Evolutionary conservation across 192 early-diverging fungal species (phyloP), one percentile per base, ranked within the genome.

Genomic region (Piromyces finnis): DNA sequence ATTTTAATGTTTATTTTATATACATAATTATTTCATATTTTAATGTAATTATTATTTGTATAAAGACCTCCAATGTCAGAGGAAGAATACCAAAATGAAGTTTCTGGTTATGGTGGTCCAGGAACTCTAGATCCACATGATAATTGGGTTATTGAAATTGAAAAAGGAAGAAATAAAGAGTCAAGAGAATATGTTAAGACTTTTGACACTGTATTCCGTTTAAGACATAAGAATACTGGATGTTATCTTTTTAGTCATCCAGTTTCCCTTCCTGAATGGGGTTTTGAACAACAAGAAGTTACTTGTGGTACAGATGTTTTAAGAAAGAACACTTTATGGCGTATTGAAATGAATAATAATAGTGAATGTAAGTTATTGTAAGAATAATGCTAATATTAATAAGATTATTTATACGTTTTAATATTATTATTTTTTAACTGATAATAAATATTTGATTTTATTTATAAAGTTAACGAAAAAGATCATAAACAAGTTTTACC

Each of bases 341-440:
- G 17, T 51, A 51, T 51, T 51, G 41, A 81, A 30, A 59, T 80
- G 5, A 84, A 84, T 82, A 78, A 27, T n/a, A 87, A 90, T 78
- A 90, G 92, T 68, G 87, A 93, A 82, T 99, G 98, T 96, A 98
- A 97, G 86, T 83, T 98, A 79, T 96, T 98, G 86, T 84, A 87
- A 79, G 92, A 99, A 82, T 84, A 84, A 83, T 93, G 97, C 83
- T 86, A 89, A 0, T 88, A 87, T 80, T 86, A 92, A 94, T 86
- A 85, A 83, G 81, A 39, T 13, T 39, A 39, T 12, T 13, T 39
- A 39, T 39, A 12, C 16, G 1, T 13, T 39, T 13, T 39, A 39
- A 12, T 15, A 2, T 15, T 39, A 51, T 22, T 51, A 22, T 51
- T 15, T 13, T 15, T 39, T 12, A 15, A 1, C 5, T 39, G 13